These are phyloP conservation scores for Candida silvicultrix DNA, from an alignment of 805 yeast species.

Conservation along the genomic window DNA sequence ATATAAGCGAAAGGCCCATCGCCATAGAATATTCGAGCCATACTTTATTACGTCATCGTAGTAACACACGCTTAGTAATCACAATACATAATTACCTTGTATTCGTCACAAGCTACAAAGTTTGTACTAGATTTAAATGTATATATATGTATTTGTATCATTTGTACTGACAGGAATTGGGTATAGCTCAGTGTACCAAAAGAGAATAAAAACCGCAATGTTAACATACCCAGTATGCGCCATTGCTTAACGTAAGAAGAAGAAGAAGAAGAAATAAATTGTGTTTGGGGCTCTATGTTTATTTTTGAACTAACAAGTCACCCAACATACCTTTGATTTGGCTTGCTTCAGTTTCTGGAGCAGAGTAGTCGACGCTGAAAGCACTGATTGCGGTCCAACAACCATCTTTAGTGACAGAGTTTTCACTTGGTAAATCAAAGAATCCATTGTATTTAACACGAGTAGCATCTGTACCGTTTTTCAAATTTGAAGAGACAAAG, in stretches of 20 bases:
- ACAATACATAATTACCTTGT: too few relatives aligned
- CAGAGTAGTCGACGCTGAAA: slow-evolving; percentile 39
- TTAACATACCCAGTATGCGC: not conserved
- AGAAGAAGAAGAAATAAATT: not conserved
- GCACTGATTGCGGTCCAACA: slow-evolving; percentile 40
- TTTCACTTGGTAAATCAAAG: slow-evolving; percentile 38
- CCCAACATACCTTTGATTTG: slow-evolving; percentile 12
- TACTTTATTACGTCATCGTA: not conserved
- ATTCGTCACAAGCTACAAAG: too few relatives aligned
- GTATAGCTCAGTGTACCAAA: not conserved
- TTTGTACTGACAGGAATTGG: too few relatives aligned
- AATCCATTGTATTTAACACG: slow-evolving; percentile 34
- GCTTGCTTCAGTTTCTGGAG: slow-evolving; percentile 11
- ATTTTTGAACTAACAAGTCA: slow-evolving; percentile 7
- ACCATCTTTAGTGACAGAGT: slow-evolving; percentile 19
- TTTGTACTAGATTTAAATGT: too few relatives aligned
- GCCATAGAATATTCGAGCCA: not conserved
- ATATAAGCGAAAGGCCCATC: too few relatives aligned
- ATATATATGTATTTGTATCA: too few relatives aligned
- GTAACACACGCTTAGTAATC: not conserved
- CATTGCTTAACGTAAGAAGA: not conserved
- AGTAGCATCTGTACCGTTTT: slow-evolving; percentile 19
- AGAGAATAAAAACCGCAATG: not conserved
- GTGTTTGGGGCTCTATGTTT: not conserved
- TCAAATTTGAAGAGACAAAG: slow-evolving; percentile 26